Conservation (phyloP, 768 basidiomycete species). For the Russula earlei region DNA sequence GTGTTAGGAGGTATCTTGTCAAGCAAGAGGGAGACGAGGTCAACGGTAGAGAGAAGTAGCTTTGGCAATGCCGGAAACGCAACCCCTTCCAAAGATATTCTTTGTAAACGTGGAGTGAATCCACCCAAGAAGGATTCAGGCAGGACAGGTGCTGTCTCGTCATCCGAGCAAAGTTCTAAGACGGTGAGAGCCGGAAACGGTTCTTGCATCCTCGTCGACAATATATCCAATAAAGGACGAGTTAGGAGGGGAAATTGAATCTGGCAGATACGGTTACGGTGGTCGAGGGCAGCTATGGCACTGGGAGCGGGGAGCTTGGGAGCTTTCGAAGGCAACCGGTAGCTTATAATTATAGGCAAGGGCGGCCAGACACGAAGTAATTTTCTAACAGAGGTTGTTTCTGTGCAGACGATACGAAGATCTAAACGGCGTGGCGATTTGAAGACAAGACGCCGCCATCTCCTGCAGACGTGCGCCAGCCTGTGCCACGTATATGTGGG, state of each 20-base stretch:
- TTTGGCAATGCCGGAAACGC: no score
- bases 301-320: neutral
- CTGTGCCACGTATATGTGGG: neutral
- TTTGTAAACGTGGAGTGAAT: no score
- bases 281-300: neutral
- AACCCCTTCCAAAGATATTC: no score
- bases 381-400: neutral
- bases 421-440: neutral
- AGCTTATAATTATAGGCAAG: neutral
- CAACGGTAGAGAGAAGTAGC: no score
- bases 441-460: slow-evolving; percentile 3
- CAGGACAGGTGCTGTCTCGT: no score
- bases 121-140: no score
- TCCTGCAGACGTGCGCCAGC: neutral
- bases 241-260: neutral
- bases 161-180: no score
- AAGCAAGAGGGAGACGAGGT: no score
- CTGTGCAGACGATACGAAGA: neutral
- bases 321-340: neutral
- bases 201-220: neutral
- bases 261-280: neutral
- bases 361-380: neutral
- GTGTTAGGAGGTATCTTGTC: no score
- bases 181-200: no score
- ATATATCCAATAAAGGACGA: neutral